A percentile compares a stretch with the other conserved stretches of the same genome.
These are phyloP conservation scores for Mortierella sp. DNA, from an alignment of 371 early-diverging fungal genomes.

Conservation along the genomic window DNA sequence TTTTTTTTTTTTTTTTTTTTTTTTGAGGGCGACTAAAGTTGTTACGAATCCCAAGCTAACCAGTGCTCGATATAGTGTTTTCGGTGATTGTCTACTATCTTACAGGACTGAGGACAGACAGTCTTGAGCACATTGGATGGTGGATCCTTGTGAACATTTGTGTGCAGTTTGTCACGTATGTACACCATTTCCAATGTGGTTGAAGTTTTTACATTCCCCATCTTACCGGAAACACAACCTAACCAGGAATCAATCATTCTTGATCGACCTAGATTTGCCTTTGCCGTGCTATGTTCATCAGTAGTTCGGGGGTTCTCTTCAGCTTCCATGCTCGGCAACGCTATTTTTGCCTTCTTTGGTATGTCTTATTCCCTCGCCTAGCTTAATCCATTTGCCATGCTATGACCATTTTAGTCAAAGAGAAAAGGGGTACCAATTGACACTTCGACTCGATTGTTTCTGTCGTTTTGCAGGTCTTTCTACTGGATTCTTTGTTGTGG, in stretches of 20 bases:
- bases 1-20: not conserved
- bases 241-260: not conserved
- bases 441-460: not conserved
- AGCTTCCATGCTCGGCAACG: conserved; percentile 37
- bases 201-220: too few relatives aligned
- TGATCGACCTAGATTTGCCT: conserved; percentile 19
- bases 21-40: too few relatives aligned
- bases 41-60: not conserved
- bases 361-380: not conserved
- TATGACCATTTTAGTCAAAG: too few relatives aligned
- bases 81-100: conserved; percentile 40
- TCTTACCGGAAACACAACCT: not conserved
- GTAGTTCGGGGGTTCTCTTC: conserved; percentile 41
- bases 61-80: conserved; percentile 21
- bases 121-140: conserved; percentile 35
- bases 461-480: conserved; percentile 21
- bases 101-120: conserved; percentile 39
- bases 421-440: too few relatives aligned
- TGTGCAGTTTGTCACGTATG: conserved; percentile 49
- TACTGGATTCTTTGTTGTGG: conserved; percentile 46
- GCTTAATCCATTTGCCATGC: too few relatives aligned
- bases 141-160: conserved; percentile 35
- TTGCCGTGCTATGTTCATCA: conserved; percentile 35
- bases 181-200: not conserved
- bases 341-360: conserved; percentile 51